Evolutionary conservation across 345 rosid species (phyloP).

Genomic region (Tarenaya hassleriana): DNA sequence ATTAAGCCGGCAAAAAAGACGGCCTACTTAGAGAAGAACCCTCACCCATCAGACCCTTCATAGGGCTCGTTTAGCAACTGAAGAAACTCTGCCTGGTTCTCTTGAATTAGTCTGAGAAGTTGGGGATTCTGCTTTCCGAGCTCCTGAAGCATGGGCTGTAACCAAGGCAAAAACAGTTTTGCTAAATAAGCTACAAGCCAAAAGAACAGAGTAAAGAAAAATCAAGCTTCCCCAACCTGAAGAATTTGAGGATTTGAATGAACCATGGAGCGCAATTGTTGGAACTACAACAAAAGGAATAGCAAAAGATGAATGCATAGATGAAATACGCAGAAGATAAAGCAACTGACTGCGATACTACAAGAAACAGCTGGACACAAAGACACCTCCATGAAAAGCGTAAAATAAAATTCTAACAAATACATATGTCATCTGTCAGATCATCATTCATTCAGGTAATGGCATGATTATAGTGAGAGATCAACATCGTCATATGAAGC

Average conservation of each 20-base stretch:
- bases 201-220: background rate
- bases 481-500: background rate
- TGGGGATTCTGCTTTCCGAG: constrained; percentile 99
- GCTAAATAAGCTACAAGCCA: background rate
- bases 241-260: constrained; percentile 95
- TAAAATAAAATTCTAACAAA: constrained; percentile 2
- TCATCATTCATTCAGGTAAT: background rate
- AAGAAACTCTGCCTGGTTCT: constrained; percentile 90
- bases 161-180: constrained; percentile 16
- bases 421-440: constrained; percentile 6
- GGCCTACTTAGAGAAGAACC: too few relatives aligned
- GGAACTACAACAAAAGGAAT: constrained; percentile 48
- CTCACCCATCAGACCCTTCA: constrained; percentile 95
- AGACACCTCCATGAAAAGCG: constrained; percentile 2
- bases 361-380: constrained; percentile 3
- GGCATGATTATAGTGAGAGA: background rate
- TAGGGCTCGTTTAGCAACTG: constrained; percentile 88
- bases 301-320: constrained; percentile 14
- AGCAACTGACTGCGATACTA: constrained; percentile 10
- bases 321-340: constrained; percentile 1
- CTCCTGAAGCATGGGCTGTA: constrained; percentile 98
- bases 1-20: too few relatives aligned
- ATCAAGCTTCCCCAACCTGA: constrained; percentile 42
- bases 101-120: constrained; percentile 81
- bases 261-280: constrained; percentile 88